A percentile compares a stretch with the other conserved stretches of the same genome.
These are phyloP conservation scores for Croton laevigatus DNA, from an alignment of 441 rosid genomes.

Conservation along the genomic window DNA sequence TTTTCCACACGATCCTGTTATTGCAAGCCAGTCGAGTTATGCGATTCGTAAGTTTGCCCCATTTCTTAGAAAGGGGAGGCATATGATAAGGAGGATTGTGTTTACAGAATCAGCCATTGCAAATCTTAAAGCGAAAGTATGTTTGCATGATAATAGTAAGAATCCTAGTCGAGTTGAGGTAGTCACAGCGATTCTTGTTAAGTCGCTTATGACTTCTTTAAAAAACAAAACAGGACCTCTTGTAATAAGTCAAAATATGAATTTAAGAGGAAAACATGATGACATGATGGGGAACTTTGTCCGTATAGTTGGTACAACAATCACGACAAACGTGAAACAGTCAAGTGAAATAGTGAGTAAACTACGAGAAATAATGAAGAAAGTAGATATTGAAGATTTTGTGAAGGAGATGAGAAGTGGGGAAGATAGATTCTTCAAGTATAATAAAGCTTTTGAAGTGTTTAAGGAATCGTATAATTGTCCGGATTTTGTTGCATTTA, in stretches of 20 bases:
- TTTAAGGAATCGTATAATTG: background rate
- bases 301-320: background rate
- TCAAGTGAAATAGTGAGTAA: constrained; percentile 1
- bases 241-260: constrained; percentile 18
- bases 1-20: too few relatives aligned
- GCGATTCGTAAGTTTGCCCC: background rate
- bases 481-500: constrained; percentile 1
- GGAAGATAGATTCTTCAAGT: constrained; percentile 10
- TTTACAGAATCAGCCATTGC: background rate
- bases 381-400: background rate
- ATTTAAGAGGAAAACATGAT: constrained; percentile 18
- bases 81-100: background rate
- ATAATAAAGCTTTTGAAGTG: background rate
- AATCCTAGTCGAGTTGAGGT: background rate
- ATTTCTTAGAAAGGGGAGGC: background rate
- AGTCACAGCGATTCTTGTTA: background rate
- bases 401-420: background rate
- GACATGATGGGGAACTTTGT: constrained; percentile 25
- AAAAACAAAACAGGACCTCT: background rate
- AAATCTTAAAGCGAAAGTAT: background rate
- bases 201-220: background rate
- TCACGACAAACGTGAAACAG: background rate
- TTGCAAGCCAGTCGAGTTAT: too few relatives aligned
- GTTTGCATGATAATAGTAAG: background rate
- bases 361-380: constrained; percentile 6